Percentiles rank a stretch among this genome's conserved stretches.
Conservation (phyloP, 2,329 filamentous ascomycete genomes). For the Sphaceloma murrayae region DNA sequence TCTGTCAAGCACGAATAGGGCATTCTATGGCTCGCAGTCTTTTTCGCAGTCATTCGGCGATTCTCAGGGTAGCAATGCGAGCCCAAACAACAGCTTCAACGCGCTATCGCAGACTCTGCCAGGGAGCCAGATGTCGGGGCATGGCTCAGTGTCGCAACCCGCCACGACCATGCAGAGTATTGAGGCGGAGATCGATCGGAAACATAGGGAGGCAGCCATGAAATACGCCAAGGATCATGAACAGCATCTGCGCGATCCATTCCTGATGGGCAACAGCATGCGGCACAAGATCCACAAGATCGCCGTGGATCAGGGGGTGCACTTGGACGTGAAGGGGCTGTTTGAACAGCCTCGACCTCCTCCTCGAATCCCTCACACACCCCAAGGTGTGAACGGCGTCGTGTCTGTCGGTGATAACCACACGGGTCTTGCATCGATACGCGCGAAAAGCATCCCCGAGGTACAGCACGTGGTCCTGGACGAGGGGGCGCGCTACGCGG, state of each 20-base stretch:
- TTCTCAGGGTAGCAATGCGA: slow-evolving; percentile 27
- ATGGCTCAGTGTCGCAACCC: slow-evolving; percentile 41
- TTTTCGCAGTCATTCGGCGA: slow-evolving; percentile 25
- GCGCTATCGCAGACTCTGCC: slow-evolving; percentile 34
- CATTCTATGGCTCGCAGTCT: slow-evolving; percentile 18
- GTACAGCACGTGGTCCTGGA: slow-evolving; percentile 54
- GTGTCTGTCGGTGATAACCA: slow-evolving; percentile 22
- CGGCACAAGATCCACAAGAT: slow-evolving; percentile 48
- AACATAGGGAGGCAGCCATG: slow-evolving; percentile 57
- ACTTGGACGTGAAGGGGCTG: slow-evolving; percentile 49
- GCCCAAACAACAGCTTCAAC: slow-evolving; percentile 39
- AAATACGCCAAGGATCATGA: slow-evolving; percentile 51
- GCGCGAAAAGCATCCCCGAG: slow-evolving; percentile 27
- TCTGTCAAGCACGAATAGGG: slow-evolving; percentile 54
- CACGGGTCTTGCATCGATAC: slow-evolving; percentile 23
- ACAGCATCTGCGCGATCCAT: slow-evolving; percentile 64
- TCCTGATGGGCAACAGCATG: slow-evolving; percentile 54
- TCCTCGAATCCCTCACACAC: slow-evolving; percentile 16
- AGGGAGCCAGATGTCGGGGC: slow-evolving; percentile 31
- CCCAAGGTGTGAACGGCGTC: slow-evolving; percentile 23
- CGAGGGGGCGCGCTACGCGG: slow-evolving; percentile 60
- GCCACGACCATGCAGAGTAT: slow-evolving; percentile 55
- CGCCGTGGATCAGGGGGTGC: slow-evolving; percentile 49
- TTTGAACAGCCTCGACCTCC: slow-evolving; percentile 31
- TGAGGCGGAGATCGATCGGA: slow-evolving; percentile 54